Evolutionary conservation across 148 eudicot genomes (phyloP), one percentile per base, ranked within the genome.

Genomic region (Camellia granthamiana): DNA sequence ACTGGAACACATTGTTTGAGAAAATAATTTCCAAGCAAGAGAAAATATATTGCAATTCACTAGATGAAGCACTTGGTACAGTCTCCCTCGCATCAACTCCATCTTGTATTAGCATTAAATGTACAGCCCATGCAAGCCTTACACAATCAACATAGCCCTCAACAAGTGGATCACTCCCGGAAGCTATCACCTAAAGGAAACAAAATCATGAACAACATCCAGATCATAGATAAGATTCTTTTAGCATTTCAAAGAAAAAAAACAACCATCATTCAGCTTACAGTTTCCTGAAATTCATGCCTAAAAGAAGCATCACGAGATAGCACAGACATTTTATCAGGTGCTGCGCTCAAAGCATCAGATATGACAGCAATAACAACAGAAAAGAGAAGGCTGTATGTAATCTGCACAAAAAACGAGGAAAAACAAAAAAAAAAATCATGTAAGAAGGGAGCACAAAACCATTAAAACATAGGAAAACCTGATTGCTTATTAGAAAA

Each of bases 101-200:
- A 52, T 93, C 98, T 83, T 90, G 92, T 78, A 88, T 75, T 80
- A 91, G 83, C 87, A 93, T 85, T 80, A 96, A 83, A 88, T 91
- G 97, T 43, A 92, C 97, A 78, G 89, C 88, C 98, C 99, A 96
- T 46, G 97, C 94, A 84, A 92, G 86, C 81, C 97, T 89, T 68
- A 93, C 94, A 88, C 94, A 91, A 82, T 87, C 91, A 79, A 92
- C 85, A 84, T 90, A 90, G 44, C 97, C 98, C 69, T 88, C 91
- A 74, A 90, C 87, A 21, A 61, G 69, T 73, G 92, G 89, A 86
- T 91, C 92, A 88, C 79, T 91, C 79, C 83, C 88, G 16, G 87
- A 69, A 81, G 82, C 82, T 87, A 90, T 90, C 56, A 96, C 88
- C 99, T 96, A 83, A 77, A 83, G 76, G 67, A 85, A 69, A 68